Evolutionary conservation across 768 basidiomycete genomes (phyloP).

Genomic region (Boletus sensibilis): DNA sequence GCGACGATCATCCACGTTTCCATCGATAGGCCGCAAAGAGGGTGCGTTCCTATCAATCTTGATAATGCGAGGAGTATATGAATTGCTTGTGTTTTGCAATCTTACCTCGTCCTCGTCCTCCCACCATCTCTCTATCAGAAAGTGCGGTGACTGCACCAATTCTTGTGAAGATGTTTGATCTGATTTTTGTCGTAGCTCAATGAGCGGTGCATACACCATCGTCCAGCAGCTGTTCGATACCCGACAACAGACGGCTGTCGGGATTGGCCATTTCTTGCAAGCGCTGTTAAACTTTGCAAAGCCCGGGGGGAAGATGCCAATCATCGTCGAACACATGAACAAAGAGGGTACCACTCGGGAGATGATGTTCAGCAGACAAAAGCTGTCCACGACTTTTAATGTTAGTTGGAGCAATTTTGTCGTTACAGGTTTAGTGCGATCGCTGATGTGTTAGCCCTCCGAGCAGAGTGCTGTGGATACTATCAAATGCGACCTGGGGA

Average conservation of each 20-base stretch:
- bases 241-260: not conserved
- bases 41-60: not conserved
- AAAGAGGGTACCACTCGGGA: not conserved
- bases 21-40: constrained; percentile 48
- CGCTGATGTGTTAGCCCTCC: not conserved
- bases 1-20: constrained; percentile 36
- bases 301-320: not conserved
- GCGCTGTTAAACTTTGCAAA: constrained; percentile 40
- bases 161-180: not conserved
- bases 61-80: not conserved
- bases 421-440: not conserved
- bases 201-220: constrained; percentile 8
- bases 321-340: constrained; percentile 5
- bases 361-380: constrained; percentile 14
- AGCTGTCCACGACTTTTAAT: not conserved
- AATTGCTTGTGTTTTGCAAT: not conserved
- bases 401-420: not conserved
- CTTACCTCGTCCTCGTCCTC: constrained; percentile 18
- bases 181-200: not conserved
- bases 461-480: not conserved
- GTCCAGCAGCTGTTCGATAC: constrained; percentile 5
- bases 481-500: not conserved
- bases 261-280: constrained; percentile 50
- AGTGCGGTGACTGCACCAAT: not conserved
- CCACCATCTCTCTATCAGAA: not conserved